Conservation (phyloP, 352 stramenopile genomes). For the Pythium aristosporum region DNA sequence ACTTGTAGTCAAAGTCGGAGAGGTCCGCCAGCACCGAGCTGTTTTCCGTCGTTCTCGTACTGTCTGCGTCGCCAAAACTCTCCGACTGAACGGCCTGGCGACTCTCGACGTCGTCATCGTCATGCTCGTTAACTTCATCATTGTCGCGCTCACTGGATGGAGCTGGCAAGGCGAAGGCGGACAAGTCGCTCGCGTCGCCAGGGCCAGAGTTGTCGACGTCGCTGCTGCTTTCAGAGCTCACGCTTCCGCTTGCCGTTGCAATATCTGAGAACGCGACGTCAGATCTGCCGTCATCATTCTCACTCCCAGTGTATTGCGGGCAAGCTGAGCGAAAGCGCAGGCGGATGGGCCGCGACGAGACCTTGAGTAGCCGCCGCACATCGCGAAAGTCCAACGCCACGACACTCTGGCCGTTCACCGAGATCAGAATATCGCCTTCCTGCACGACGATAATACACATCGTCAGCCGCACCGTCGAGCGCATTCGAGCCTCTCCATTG, state of each 20-base stretch:
- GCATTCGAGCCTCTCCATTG: not conserved
- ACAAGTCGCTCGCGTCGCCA: slow-evolving; percentile 28
- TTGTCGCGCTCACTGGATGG: slow-evolving; percentile 24
- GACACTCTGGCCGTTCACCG: slow-evolving; percentile 70
- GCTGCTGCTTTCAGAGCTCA: slow-evolving; percentile 23
- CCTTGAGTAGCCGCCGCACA: slow-evolving; percentile 66
- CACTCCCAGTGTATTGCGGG: slow-evolving; percentile 9
- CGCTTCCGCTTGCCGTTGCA: slow-evolving; percentile 21
- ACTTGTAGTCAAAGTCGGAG: slow-evolving; percentile 48
- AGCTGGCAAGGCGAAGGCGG: slow-evolving; percentile 34
- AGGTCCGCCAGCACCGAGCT: slow-evolving; percentile 67
- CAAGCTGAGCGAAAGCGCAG: slow-evolving; percentile 50
- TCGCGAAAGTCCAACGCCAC: slow-evolving; percentile 61
- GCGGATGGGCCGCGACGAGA: slow-evolving; percentile 62
- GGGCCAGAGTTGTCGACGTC: slow-evolving; percentile 1
- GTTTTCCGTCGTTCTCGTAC: slow-evolving; percentile 64
- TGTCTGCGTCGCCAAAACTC: slow-evolving; percentile 77
- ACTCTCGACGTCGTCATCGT: slow-evolving; percentile 62
- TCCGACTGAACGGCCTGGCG: slow-evolving; percentile 71
- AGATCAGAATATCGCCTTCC: slow-evolving; percentile 71
- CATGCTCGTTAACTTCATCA: slow-evolving; percentile 30
- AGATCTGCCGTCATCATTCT: slow-evolving; percentile 12
- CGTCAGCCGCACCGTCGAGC: not conserved
- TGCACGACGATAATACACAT: slow-evolving; percentile 11
- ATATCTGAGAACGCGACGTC: slow-evolving; percentile 26